These are phyloP conservation scores for Cucumis melo DNA, from an alignment of 306 rosid genomes.

Conservation along the genomic window DNA sequence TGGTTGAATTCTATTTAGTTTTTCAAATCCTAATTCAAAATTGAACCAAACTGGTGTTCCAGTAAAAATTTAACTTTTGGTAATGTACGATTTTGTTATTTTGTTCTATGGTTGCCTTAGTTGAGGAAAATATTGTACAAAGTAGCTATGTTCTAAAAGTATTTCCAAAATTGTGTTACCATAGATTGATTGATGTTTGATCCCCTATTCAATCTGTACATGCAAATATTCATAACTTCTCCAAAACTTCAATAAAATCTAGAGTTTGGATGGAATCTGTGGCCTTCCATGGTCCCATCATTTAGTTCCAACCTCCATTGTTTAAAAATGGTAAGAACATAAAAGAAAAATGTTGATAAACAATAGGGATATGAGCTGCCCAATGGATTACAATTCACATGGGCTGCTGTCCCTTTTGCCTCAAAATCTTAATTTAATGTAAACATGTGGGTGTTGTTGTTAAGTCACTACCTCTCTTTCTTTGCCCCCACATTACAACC, in stretches of 20 bases:
- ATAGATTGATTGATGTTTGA: too few relatives aligned
- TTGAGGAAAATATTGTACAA: not conserved
- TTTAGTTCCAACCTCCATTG: not conserved
- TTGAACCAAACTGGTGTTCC: too few relatives aligned
- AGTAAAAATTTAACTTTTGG: too few relatives aligned
- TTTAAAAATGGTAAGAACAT: not conserved
- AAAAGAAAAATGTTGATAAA: not conserved
- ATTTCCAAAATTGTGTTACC: not conserved
- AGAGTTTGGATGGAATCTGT: not conserved
- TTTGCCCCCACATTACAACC: not conserved
- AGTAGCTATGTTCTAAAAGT: not conserved
- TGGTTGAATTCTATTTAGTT: too few relatives aligned
- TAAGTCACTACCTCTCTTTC: not conserved
- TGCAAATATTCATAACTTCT: not conserved
- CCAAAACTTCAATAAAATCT: not conserved
- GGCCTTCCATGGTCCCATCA: not conserved
- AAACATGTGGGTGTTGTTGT: conserved; percentile 2
- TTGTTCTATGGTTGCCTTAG: not conserved
- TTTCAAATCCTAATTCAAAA: too few relatives aligned
- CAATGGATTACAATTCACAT: not conserved
- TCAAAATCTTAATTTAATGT: not conserved
- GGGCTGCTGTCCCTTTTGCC: conserved; percentile 3
- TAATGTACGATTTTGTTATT: too few relatives aligned
- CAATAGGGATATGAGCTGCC: not conserved
- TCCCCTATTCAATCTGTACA: not conserved